phyloP scores from a whole-genome alignment of 192 early-diverging fungal genomes.

The Obelidium mucronatum region DNA sequence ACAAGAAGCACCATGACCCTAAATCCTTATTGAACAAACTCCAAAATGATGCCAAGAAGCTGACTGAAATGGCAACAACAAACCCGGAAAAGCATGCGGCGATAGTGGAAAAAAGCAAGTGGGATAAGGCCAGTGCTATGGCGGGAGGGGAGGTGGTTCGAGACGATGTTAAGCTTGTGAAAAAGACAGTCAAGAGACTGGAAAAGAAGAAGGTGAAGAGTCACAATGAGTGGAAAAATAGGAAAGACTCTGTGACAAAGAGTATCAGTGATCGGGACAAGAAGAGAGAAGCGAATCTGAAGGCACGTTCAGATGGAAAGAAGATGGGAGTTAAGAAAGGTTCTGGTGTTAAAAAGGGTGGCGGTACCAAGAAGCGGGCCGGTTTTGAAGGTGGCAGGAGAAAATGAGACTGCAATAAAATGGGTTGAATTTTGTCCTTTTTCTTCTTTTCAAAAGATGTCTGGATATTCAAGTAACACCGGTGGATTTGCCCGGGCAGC shows the following conservation, averaged over 20 bases:
- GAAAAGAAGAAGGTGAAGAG: slow-evolving; percentile 87
- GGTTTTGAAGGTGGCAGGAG: slow-evolving; percentile 21
- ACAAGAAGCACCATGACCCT: slow-evolving; percentile 41
- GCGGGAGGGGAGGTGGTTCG: slow-evolving; percentile 92
- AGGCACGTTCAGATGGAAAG: slow-evolving; percentile 78
- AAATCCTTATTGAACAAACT: slow-evolving; percentile 38
- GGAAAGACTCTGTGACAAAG: slow-evolving; percentile 70
- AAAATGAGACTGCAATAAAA: slow-evolving; percentile 9
- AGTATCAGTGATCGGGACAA: slow-evolving; percentile 72
- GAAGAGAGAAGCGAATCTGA: slow-evolving; percentile 87
- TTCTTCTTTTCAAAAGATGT: background rate
- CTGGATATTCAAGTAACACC: background rate
- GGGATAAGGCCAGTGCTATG: slow-evolving; percentile 80
- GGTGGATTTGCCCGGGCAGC: slow-evolving; percentile 21
- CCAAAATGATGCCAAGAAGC: slow-evolving; percentile 79
- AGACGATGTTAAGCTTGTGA: slow-evolving; percentile 88
- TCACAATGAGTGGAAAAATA: slow-evolving; percentile 80
- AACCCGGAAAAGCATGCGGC: slow-evolving; percentile 61
- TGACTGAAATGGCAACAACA: slow-evolving; percentile 76
- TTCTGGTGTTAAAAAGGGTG: slow-evolving; percentile 70
- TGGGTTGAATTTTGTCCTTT: background rate
- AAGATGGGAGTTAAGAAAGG: slow-evolving; percentile 70
- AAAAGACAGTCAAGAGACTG: slow-evolving; percentile 89
- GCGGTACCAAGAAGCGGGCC: slow-evolving; percentile 36
- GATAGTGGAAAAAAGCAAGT: slow-evolving; percentile 79